A percentile compares a stretch with the other conserved stretches of the same genome.
Conservation (phyloP, 2,329 filamentous ascomycete genomes). For the Bipolaris bicolor region DNA sequence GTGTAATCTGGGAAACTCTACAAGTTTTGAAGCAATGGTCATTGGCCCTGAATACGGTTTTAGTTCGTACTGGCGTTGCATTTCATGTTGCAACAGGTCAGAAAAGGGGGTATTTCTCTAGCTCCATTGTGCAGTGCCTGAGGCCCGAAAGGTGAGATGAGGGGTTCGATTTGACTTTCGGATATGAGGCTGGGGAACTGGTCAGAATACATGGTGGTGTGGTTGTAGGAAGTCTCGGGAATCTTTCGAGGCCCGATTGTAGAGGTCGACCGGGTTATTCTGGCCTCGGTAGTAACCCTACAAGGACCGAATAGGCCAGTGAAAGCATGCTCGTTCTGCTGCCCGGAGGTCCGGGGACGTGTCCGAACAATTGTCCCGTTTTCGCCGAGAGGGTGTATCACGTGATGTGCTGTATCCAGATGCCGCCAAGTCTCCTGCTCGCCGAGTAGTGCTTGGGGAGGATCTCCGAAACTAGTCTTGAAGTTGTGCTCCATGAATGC, state of each 20-base stretch:
- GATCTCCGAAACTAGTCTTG: no score
- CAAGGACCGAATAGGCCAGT: no score
- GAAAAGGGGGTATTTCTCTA: not conserved
- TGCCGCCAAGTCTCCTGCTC: no score
- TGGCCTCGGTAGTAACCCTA: no score
- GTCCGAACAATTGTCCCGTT: no score
- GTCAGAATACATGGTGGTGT: not conserved
- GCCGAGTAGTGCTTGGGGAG: no score
- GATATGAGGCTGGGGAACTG: not conserved
- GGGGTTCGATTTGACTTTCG: not conserved
- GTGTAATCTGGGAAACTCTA: not conserved
- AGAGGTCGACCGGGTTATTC: no score
- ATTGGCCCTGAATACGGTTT: not conserved
- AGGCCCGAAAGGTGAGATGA: not conserved
- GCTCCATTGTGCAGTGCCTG: not conserved
- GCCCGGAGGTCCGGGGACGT: no score
- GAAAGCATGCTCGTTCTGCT: no score
- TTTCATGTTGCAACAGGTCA: not conserved
- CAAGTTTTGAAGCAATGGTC: not conserved
- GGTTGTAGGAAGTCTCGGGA: not conserved
- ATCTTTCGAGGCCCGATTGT: not conserved
- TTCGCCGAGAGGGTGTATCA: no score
- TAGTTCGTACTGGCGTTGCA: not conserved
- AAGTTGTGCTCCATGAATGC: no score
- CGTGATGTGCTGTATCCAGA: no score